phyloP scores from a whole-genome alignment of 495 filamentous ascomycete genomes.

The Penicillium lividum region DNA sequence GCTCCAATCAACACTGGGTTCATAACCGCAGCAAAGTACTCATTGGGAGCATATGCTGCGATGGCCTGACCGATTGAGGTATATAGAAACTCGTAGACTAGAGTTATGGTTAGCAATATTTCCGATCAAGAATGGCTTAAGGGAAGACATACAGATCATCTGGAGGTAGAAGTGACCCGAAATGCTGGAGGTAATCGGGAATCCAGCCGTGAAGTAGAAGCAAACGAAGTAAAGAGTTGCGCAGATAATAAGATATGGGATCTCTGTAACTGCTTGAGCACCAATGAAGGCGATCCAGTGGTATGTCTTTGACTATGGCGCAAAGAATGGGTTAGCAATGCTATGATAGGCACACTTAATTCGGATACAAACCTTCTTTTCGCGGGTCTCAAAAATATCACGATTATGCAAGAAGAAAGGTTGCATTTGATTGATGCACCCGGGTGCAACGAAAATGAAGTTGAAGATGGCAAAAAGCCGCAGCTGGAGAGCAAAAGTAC shows the following conservation, averaged over 20 bases:
- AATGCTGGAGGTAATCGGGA: conserved; percentile 41
- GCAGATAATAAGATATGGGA: conserved; percentile 60
- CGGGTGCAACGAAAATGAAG: conserved; percentile 69
- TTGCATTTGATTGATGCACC: conserved; percentile 87
- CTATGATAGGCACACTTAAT: no score
- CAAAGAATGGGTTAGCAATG: conserved; percentile 28
- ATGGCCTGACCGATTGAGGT: conserved; percentile 48
- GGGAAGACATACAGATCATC: conserved; percentile 45
- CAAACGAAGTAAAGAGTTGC: conserved; percentile 58
- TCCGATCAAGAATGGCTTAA: not conserved
- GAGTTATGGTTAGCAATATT: not conserved
- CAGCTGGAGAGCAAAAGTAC: conserved; percentile 38
- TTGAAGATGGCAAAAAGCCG: conserved; percentile 67
- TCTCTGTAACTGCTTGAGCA: conserved; percentile 54
- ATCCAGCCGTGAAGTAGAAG: conserved; percentile 61
- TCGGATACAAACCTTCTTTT: conserved; percentile 56
- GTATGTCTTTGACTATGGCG: conserved; percentile 61
- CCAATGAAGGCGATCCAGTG: conserved; percentile 48
- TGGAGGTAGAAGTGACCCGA: conserved; percentile 50
- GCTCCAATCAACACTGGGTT: conserved; percentile 53
- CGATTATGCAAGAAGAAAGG: conserved; percentile 80
- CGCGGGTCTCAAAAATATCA: conserved; percentile 69
- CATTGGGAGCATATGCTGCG: conserved; percentile 56
- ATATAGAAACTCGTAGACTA: conserved; percentile 49
- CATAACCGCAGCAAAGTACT: conserved; percentile 54